Evolutionary conservation across 192 early-diverging fungal genomes (phyloP), one percentile per base, ranked within the genome.

Genomic region (Coemansia erecta): DNA sequence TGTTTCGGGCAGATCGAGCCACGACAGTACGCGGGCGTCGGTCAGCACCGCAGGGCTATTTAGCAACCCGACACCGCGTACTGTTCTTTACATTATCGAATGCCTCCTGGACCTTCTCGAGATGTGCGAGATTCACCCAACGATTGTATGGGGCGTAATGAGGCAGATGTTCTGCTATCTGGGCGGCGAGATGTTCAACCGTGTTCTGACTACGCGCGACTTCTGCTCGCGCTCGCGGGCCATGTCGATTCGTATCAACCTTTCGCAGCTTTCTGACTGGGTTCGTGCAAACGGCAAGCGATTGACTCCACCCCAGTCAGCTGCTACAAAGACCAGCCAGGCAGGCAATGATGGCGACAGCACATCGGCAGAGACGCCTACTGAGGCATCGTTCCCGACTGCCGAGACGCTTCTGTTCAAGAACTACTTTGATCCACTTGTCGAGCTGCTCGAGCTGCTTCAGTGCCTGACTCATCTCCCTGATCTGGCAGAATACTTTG

Each of bases 181-280:
- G 23, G 84, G 86, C 26, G 82, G 84, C 50, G 89, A 88, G 68
- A 62, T 90, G 35, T 94, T 98, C 65, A 98, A 98, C 74, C 84
- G 84, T 13, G 89, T 98, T 64, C 73, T 98, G 61, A 83, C 83
- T 0, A 85, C 84, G 41, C 86, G 85, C 31, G 87, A 91, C 53
- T 82, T 86, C 54, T 72, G 88, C 60, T 87, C 87, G 56, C 90
- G 94, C 11, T 83, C 84, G 17, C 88, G 87, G 48, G 93, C 95
- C 2, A 80, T 92, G 56, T 91, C 89, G 72, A 87, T 94, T 7
- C 87, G 87, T 18, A 85, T 92, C 77, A 98, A 95, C 62, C 58
- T 94, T 37, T 86, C 86, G 8, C 77, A 83, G 21, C 56, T 95
- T 12, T 90, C 89, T 56, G 90, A 93, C 48, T 97, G 95, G 95